Percentiles rank a stretch among this genome's conserved stretches.
Conservation (phyloP, 2,329 filamentous ascomycete species). For the Rhynchosporium agropyri region DNA sequence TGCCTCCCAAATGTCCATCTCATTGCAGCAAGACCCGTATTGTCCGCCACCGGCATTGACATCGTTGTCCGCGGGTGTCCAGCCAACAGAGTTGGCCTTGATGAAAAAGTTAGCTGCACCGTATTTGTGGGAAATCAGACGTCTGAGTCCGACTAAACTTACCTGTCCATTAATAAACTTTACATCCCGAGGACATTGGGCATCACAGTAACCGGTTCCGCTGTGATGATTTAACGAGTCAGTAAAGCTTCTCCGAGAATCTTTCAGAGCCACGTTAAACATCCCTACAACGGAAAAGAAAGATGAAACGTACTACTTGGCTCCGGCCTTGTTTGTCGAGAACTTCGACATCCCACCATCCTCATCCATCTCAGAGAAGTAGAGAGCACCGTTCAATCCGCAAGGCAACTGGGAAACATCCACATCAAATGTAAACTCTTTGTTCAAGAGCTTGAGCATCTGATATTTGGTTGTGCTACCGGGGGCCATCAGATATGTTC, state of each 20-base stretch:
- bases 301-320: conserved; percentile 46
- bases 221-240: background rate
- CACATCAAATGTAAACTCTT: conserved; percentile 75
- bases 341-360: conserved; percentile 61
- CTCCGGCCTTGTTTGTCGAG: conserved; percentile 58
- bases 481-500: conserved; percentile 67
- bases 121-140: background rate
- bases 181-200: conserved; percentile 56
- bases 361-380: conserved; percentile 65
- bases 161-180: conserved; percentile 58
- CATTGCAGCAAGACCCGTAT: conserved; percentile 65
- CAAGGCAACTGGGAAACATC: conserved; percentile 71
- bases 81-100: conserved; percentile 58
- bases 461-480: conserved; percentile 60
- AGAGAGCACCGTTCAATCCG: conserved; percentile 73
- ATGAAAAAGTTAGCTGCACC: conserved; percentile 22
- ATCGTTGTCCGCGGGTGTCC: conserved; percentile 52
- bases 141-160: conserved; percentile 28
- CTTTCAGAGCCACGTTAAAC: background rate
- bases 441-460: conserved; percentile 64
- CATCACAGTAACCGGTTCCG: conserved; percentile 67
- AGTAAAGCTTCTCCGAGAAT: background rate
- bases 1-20: conserved; percentile 71
- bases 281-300: background rate
- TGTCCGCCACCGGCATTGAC: conserved; percentile 55